Conservation (phyloP, 148 eudicot species). For the Limonium bicolor region DNA sequence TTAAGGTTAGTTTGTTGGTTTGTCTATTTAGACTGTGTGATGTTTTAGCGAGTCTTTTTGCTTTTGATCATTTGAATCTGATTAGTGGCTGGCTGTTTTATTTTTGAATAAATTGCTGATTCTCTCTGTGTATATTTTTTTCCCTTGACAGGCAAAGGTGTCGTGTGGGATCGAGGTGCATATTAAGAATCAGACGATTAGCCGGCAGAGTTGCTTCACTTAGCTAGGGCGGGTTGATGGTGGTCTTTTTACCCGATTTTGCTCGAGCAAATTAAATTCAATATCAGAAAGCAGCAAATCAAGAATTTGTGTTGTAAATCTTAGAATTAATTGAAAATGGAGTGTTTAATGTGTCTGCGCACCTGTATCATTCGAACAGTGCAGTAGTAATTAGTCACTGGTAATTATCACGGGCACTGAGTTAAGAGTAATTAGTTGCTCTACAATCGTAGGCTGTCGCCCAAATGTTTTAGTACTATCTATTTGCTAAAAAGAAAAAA, state of each 20-base stretch:
- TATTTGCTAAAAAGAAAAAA: too few species aligned
- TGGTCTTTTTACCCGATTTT: background rate
- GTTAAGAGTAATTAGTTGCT: too few species aligned
- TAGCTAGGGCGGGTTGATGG: constrained; percentile 22
- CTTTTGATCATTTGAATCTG: background rate
- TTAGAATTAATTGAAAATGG: background rate
- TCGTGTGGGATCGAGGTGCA: constrained; percentile 48
- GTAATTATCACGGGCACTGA: too few species aligned
- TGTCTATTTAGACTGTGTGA: too few species aligned
- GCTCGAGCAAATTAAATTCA: background rate
- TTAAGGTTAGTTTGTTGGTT: constrained; percentile 24
- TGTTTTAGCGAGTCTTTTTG: too few species aligned
- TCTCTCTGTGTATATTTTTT: too few species aligned
- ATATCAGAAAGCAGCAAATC: background rate
- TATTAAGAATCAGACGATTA: constrained; percentile 26
- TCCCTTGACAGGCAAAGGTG: constrained; percentile 39
- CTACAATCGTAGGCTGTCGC: too few species aligned
- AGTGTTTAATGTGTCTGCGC: background rate
- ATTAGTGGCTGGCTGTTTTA: background rate
- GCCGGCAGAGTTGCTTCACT: constrained; percentile 48
- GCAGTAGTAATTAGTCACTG: background rate
- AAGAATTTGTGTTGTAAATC: background rate
- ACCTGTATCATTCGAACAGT: background rate
- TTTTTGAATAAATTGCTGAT: background rate
- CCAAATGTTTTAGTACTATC: too few species aligned